Evolutionary conservation across 2,329 filamentous ascomycete species (phyloP).

Genomic region (Microcyclosporella mali): DNA sequence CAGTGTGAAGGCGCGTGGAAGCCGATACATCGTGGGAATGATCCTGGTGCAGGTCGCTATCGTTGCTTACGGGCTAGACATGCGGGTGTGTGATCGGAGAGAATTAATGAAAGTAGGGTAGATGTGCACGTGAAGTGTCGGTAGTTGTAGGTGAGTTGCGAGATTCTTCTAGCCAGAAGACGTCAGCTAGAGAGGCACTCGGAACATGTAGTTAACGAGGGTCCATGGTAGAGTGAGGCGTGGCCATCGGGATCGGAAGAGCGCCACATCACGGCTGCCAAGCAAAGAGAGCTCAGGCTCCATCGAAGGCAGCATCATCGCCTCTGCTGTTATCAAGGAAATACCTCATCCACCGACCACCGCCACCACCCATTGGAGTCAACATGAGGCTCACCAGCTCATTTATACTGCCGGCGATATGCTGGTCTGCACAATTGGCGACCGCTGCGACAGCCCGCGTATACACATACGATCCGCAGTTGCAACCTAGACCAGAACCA

Average conservation of each 20-base stretch:
- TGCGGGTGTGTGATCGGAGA: not conserved
- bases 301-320: not conserved
- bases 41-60: not conserved
- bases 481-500: constrained; percentile 22
- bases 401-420: constrained; percentile 37
- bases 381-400: constrained; percentile 42
- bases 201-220: no score
- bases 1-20: constrained; percentile 25
- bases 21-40: constrained; percentile 21
- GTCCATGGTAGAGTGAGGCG: no score
- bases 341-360: constrained; percentile 3
- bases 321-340: not conserved
- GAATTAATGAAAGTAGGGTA: not conserved
- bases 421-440: constrained; percentile 27
- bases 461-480: constrained; percentile 33
- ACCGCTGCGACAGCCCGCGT: constrained; percentile 31
- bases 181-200: no score
- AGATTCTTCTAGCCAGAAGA: no score
- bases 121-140: no score
- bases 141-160: no score
- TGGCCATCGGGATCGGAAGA: no score
- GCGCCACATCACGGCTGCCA: no score
- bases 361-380: constrained; percentile 14
- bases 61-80: not conserved
- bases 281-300: not conserved